A percentile compares a stretch with the other conserved stretches of the same genome.
phyloP scores from a whole-genome alignment of 257 asterid species.

The Solanum lycopersicoides region DNA sequence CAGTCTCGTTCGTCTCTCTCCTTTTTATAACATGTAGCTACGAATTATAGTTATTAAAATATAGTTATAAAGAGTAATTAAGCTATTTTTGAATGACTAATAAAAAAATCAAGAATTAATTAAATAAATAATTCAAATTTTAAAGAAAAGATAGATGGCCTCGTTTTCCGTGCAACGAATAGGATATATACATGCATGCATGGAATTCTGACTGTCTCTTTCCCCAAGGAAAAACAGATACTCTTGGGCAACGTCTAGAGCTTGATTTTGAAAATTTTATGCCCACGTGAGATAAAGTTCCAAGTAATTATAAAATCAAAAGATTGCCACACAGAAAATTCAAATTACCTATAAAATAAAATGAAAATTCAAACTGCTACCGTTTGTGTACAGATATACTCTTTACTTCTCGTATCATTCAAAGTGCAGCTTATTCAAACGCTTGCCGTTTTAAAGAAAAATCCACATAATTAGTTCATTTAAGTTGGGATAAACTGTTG shows the following conservation, averaged over 20 bases:
- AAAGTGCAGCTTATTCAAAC: background rate
- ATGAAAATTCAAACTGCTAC: background rate
- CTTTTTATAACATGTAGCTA: fast-evolving
- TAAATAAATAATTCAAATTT: background rate
- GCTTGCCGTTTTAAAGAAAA: background rate
- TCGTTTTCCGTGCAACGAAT: background rate
- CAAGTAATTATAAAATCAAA: background rate
- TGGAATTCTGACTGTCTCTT: background rate
- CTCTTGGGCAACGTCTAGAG: background rate
- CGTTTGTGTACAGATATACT: background rate
- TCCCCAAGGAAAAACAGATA: background rate
- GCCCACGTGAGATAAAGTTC: background rate
- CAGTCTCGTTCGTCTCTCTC: too few species aligned
- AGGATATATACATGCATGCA: background rate
- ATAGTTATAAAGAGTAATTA: too few species aligned
- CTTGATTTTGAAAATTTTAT: background rate
- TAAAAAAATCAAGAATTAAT: background rate
- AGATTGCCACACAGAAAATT: background rate
- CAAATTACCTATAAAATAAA: background rate
- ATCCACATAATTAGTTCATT: background rate
- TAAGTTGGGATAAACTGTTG: background rate
- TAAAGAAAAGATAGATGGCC: background rate
- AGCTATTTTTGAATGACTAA: too few species aligned
- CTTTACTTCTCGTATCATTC: background rate
- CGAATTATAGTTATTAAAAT: fast-evolving